Evolutionary conservation across 306 rosid genomes (phyloP), one percentile per base, ranked within the genome.

Genomic region (Dryas drummondii): DNA sequence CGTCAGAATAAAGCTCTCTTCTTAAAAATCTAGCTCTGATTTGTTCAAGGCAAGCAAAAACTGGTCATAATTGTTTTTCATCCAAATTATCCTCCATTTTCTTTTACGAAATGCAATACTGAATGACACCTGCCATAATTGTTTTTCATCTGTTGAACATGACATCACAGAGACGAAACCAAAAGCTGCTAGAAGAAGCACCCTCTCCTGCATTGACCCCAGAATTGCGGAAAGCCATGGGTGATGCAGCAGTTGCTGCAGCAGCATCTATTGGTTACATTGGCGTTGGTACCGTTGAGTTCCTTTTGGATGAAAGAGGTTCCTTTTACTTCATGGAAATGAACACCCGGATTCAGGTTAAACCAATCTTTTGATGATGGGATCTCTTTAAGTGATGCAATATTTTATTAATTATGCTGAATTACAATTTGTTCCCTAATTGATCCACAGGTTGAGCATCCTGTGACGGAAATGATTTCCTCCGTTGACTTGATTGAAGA

Each of bases 291-390:
- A 94, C 97, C 2, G 67, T 94, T 54, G 97, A 94, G 88, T 94
- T 94, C 81, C 97, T 94, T 75, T 86, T 94, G 97, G 99, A 94
- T 59, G 99, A 94, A 87, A 92, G 99, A 76, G 99, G 97, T 73
- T 88, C 96, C 80, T 94, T 94, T 85, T 92, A 94, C 93, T 94
- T 94, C 85, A 92, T 94, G 99, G 99, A 94, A 89, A 94, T 94
- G 99, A 94, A 94, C 86, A 94, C 99, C 68, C 97, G 97, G 68
- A 91, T 92, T 81, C 99, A 94, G 99, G 99, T 94, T 65, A 68
- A 37, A 82, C 51, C 65, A 52, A 65, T 65, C 64, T 78, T 51
- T 83, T 14, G 45, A 59, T 37, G 64, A 67, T 50, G 16, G 41
- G 10, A 40, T 55, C 17, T 46, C 45, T 72, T 46, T 27, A 6